These are phyloP conservation scores for Ophiostoma triangulosporum DNA, from an alignment of 2,329 filamentous ascomycete species.

Conservation along the genomic window DNA sequence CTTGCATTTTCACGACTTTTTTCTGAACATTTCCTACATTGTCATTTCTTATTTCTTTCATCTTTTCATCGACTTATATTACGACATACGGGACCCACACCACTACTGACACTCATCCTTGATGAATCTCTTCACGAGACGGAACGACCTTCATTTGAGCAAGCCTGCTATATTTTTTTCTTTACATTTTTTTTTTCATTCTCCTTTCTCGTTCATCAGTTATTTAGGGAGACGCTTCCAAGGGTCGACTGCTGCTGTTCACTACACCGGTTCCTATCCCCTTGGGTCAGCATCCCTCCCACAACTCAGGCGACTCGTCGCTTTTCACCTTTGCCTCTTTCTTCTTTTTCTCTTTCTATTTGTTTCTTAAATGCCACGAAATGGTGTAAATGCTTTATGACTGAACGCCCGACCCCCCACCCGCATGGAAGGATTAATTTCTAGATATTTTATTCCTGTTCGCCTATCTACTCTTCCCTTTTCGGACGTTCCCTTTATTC, in stretches of 20 bases:
- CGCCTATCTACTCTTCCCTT: not conserved
- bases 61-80: slow-evolving; percentile 2
- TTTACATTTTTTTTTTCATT: slow-evolving; percentile 1
- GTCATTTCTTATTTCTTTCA: not conserved
- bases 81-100: slow-evolving; percentile 12
- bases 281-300: not conserved
- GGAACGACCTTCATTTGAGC: slow-evolving; percentile 10
- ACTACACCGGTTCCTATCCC: not conserved
- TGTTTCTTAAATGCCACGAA: slow-evolving; percentile 13
- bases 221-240: not conserved
- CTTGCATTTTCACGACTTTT: slow-evolving; percentile 11
- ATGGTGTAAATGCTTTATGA: slow-evolving; percentile 17
- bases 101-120: slow-evolving; percentile 4
- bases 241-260: not conserved
- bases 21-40: not conserved
- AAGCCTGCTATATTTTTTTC: slow-evolving; percentile 8
- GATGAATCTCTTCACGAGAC: slow-evolving; percentile 8
- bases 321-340: not conserved
- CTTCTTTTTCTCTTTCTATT: not conserved
- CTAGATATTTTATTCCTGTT: slow-evolving; percentile 11
- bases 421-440: slow-evolving; percentile 16
- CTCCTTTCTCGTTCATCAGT: not conserved
- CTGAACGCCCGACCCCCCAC: slow-evolving; percentile 10
- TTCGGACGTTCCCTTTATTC: not conserved
- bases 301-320: slow-evolving; percentile 2